Conservation (phyloP, 306 rosid genomes). For the Vigna trinervia region DNA sequence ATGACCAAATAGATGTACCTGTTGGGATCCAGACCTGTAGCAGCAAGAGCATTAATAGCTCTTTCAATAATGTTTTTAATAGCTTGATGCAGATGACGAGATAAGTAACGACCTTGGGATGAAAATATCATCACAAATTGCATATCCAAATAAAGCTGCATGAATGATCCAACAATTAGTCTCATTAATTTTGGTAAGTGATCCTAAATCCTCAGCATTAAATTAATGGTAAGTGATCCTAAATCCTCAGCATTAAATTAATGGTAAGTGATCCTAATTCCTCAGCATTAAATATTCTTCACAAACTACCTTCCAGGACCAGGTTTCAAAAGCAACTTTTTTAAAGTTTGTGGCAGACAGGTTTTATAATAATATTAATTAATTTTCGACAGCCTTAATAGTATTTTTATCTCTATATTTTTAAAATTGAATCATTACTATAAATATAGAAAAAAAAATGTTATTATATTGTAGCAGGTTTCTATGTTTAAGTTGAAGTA, state of each 20-base stretch:
- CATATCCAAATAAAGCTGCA: constrained; percentile 94
- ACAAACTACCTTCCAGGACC: not conserved
- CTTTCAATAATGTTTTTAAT: constrained; percentile 72
- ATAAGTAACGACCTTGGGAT: constrained; percentile 88
- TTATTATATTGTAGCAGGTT: not conserved
- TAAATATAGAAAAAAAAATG: too few relatives aligned
- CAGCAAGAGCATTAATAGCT: constrained; percentile 77
- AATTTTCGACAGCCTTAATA: not conserved
- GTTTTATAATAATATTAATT: constrained; percentile 10
- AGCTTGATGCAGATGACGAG: constrained; percentile 85
- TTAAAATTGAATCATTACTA: too few relatives aligned
- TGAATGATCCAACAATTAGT: constrained; percentile 6
- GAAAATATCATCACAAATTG: constrained; percentile 90
- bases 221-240: constrained; percentile 7
- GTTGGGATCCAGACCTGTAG: constrained; percentile 87
- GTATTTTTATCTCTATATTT: too few relatives aligned
- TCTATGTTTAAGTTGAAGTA: not conserved
- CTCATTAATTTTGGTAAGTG: constrained; percentile 19
- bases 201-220: constrained; percentile 4
- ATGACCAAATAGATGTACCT: constrained; percentile 52
- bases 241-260: not conserved
- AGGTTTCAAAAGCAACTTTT: not conserved
- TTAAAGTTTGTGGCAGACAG: not conserved
- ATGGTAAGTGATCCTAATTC: not conserved
- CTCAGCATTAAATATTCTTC: constrained; percentile 4